Evolutionary conservation across 441 rosid genomes (phyloP).

Genomic region (Arabidopsis lyrata): DNA sequence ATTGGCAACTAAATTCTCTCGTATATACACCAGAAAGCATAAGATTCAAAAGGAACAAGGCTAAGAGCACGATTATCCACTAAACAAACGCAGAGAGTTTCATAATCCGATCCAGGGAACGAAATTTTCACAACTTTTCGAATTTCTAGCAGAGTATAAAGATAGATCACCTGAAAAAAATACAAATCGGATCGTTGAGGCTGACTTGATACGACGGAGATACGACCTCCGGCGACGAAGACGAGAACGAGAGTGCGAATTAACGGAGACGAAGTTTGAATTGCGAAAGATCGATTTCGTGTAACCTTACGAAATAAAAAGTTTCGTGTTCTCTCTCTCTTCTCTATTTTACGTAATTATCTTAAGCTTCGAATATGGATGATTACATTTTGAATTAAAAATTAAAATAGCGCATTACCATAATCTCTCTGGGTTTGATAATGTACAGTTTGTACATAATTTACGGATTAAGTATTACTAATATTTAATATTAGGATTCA

Average conservation of each 20-base stretch:
- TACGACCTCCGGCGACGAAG: slow-evolving; percentile 22
- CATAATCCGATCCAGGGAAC: slow-evolving; percentile 12
- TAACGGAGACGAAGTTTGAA: slow-evolving; percentile 33
- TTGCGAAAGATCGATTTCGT: slow-evolving; percentile 26
- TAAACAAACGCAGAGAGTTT: background rate
- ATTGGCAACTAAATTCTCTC: slow-evolving; percentile 9
- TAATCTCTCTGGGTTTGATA: slow-evolving; percentile 7
- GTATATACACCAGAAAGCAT: background rate
- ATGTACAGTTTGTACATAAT: no score
- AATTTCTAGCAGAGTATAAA: background rate
- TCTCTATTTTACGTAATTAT: slow-evolving; percentile 30
- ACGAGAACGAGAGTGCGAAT: slow-evolving; percentile 23
- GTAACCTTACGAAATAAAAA: background rate
- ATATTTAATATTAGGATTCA: no score
- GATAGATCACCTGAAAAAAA: slow-evolving; percentile 36
- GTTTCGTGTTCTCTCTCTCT: slow-evolving; percentile 27
- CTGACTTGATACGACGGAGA: slow-evolving; percentile 32
- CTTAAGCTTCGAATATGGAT: slow-evolving; percentile 22
- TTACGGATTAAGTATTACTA: no score
- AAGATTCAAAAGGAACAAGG: background rate
- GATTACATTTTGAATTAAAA: background rate
- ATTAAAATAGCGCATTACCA: background rate
- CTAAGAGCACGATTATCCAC: background rate
- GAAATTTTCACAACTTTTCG: background rate
- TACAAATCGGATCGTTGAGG: slow-evolving; percentile 20